Conservation (phyloP, 164 flowering plant genomes). For the Pachysandra terminalis region DNA sequence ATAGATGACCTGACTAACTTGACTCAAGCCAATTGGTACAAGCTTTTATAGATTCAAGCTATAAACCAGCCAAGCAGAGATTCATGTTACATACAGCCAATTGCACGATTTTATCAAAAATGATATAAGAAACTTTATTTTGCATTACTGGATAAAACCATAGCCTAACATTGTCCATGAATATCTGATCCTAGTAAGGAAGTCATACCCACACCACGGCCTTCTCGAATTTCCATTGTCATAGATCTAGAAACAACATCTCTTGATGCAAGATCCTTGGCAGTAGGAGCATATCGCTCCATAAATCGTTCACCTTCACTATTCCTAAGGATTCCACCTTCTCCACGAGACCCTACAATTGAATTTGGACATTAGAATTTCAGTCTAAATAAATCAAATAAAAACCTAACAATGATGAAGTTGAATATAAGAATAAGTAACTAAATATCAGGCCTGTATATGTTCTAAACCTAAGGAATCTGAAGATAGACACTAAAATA, state of each 20-base stretch:
- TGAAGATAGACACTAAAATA: background rate
- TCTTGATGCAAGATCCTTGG: slow-evolving; percentile 99
- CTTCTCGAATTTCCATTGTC: slow-evolving; percentile 98
- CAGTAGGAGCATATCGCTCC: slow-evolving; percentile 99
- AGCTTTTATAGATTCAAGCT: background rate
- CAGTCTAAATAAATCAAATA: background rate
- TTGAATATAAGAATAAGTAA: background rate
- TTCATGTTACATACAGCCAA: too few species aligned
- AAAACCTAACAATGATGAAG: background rate
- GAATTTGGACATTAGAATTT: background rate
- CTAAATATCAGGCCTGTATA: background rate
- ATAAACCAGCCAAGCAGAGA: background rate
- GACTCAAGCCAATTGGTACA: background rate
- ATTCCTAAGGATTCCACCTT: slow-evolving; percentile 96
- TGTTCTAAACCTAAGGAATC: background rate
- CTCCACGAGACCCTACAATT: slow-evolving; percentile 90
- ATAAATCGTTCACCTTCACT: slow-evolving; percentile 99
- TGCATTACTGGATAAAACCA: background rate
- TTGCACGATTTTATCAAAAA: too few species aligned
- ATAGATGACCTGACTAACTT: background rate
- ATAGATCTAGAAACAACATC: slow-evolving; percentile 99
- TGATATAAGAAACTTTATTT: too few species aligned
- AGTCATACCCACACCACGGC: slow-evolving; percentile 96
- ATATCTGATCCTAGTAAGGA: background rate
- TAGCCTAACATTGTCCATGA: background rate